Evolutionary conservation across 331 rosid species (phyloP).

Genomic region (Pyrus hybrid): DNA sequence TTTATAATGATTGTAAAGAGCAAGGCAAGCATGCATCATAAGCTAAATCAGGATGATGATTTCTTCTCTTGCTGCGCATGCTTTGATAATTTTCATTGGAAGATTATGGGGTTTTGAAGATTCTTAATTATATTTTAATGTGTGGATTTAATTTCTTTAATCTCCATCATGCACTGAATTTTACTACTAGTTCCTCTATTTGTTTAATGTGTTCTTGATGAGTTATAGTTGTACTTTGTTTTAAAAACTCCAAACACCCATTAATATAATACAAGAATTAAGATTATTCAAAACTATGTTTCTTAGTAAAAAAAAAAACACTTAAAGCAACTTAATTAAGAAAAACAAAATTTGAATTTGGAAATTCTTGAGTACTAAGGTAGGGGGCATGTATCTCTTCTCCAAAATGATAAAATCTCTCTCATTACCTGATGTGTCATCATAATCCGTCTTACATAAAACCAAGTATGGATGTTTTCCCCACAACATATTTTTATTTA

Average conservation of each 20-base stretch:
- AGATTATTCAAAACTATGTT: not conserved
- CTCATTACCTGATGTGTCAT: not conserved
- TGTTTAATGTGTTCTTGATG: constrained; percentile 10
- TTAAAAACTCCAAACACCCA: not conserved
- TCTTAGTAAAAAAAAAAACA: not conserved
- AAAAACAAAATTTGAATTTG: not conserved
- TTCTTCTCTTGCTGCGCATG: constrained; percentile 40
- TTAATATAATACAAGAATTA: not conserved
- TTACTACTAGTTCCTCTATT: constrained; percentile 1
- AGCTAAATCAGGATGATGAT: constrained; percentile 31
- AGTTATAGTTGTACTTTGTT: constrained; percentile 15
- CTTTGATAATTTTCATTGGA: not conserved
- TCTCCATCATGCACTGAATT: constrained; percentile 12
- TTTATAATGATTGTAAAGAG: constrained; percentile 28
- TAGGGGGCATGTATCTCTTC: not conserved
- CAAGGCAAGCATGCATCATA: constrained; percentile 32
- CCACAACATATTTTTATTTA: not conserved
- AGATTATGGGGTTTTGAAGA: not conserved
- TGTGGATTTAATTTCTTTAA: not conserved
- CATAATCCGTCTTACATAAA: not conserved
- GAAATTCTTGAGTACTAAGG: not conserved
- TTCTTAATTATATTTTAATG: not conserved
- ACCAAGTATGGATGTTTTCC: not conserved
- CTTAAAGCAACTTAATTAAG: not conserved
- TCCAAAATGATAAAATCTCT: not conserved